A percentile compares a stretch with the other conserved stretches of the same genome.
phyloP scores from a whole-genome alignment of 208 protist genomes.

The Entamoeba invadens region DNA sequence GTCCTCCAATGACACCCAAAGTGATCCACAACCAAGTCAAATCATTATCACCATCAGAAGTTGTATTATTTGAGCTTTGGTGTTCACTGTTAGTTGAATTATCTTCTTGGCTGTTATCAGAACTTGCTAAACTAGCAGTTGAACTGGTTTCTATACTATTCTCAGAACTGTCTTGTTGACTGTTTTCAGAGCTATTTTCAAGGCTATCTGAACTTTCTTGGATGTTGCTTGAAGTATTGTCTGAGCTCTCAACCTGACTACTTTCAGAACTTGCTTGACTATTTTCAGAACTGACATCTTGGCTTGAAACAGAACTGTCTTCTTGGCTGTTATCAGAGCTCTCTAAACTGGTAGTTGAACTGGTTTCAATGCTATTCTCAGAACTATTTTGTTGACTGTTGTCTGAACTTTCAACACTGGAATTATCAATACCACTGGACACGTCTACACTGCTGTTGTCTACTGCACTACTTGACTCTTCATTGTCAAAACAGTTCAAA shows the following conservation, averaged over 20 bases:
- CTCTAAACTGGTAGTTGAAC: neutral
- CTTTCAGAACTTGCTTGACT: neutral
- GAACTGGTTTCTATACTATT: neutral
- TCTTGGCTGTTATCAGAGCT: neutral
- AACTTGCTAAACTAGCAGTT: neutral
- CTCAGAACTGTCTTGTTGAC: neutral
- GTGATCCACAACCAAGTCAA: too few species aligned
- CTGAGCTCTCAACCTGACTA: neutral
- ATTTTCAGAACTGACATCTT: neutral
- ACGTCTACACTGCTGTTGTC: too few species aligned
- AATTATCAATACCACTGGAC: too few species aligned
- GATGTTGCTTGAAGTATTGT: neutral
- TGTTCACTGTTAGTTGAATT: neutral
- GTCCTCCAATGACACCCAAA: too few species aligned
- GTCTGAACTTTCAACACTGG: too few species aligned
- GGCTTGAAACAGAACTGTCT: neutral
- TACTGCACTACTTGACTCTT: too few species aligned
- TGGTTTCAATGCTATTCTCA: neutral
- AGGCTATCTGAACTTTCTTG: too few species aligned
- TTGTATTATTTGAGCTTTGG: neutral
- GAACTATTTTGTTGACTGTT: neutral
- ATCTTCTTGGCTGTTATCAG: neutral
- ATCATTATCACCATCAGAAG: neutral
- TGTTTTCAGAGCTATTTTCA: too few species aligned
- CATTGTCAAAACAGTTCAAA: too few species aligned